phyloP scores from a whole-genome alignment of 441 rosid genomes.

The Melastoma candidum region DNA sequence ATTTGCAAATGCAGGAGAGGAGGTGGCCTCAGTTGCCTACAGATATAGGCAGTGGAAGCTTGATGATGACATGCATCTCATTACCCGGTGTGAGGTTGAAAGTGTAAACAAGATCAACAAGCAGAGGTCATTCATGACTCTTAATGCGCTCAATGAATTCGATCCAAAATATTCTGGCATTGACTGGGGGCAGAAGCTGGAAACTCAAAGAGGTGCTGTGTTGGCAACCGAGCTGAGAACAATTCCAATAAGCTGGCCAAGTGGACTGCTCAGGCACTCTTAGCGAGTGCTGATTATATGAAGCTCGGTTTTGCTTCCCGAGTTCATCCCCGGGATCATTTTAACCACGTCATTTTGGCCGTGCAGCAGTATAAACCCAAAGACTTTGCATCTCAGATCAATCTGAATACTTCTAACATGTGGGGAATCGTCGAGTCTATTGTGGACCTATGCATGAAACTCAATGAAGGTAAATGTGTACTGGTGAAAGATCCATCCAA shows the following conservation, averaged over 20 bases:
- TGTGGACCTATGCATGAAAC: constrained; percentile 82
- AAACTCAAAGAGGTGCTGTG: constrained; percentile 88
- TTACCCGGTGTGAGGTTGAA: constrained; percentile 84
- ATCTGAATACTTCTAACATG: constrained; percentile 78
- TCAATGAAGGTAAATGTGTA: constrained; percentile 89
- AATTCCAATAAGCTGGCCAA: constrained; percentile 84
- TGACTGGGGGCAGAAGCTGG: constrained; percentile 96
- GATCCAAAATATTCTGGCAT: constrained; percentile 89
- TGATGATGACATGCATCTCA: constrained; percentile 54
- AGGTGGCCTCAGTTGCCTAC: constrained; percentile 80
- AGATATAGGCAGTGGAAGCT: constrained; percentile 92
- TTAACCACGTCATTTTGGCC: constrained; percentile 80
- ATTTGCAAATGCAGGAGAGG: constrained; percentile 78
- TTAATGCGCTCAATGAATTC: constrained; percentile 87
- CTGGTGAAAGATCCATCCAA: constrained; percentile 86
- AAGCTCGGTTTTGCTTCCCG: constrained; percentile 85
- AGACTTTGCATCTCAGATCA: constrained; percentile 81
- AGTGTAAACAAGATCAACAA: constrained; percentile 67
- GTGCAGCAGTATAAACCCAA: constrained; percentile 77
- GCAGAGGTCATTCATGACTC: constrained; percentile 60
- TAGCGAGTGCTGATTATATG: constrained; percentile 89
- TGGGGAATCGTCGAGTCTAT: constrained; percentile 95
- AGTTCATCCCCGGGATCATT: constrained; percentile 92
- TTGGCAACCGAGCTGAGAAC: constrained; percentile 85
- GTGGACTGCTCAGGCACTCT: constrained; percentile 87